phyloP scores from a whole-genome alignment of 2,329 filamentous ascomycete genomes.

The Gnomoniopsis smithogilvyi region DNA sequence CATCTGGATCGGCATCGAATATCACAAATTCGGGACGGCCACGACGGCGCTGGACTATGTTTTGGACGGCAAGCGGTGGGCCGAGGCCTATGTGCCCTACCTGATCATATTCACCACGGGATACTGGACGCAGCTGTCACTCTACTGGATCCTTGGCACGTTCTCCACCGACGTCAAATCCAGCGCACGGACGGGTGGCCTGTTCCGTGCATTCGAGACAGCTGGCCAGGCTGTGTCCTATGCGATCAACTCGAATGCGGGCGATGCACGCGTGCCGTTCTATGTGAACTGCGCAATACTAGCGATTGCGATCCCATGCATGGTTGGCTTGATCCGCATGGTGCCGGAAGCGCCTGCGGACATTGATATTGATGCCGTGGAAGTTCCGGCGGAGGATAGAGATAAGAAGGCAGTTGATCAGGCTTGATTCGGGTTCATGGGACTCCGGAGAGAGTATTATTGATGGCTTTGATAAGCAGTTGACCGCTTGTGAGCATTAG shows the following conservation, averaged over 20 bases:
- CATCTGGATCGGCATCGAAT: slow-evolving; percentile 27
- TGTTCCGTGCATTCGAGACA: slow-evolving; percentile 27
- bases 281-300: slow-evolving; percentile 16
- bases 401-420: slow-evolving; percentile 3
- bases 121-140: slow-evolving; percentile 17
- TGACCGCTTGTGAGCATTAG: not conserved
- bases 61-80: slow-evolving; percentile 11
- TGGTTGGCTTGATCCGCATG: slow-evolving; percentile 11
- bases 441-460: no score
- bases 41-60: slow-evolving; percentile 9
- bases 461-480: not conserved
- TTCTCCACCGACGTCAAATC: slow-evolving; percentile 32
- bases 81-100: slow-evolving; percentile 16
- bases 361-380: slow-evolving; percentile 13
- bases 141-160: slow-evolving; percentile 36
- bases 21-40: slow-evolving; percentile 6
- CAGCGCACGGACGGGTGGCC: slow-evolving; percentile 27
- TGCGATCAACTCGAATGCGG: slow-evolving; percentile 25
- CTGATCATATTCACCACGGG: slow-evolving; percentile 19
- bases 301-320: slow-evolving; percentile 12
- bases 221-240: slow-evolving; percentile 30
- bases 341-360: slow-evolving; percentile 13
- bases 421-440: not conserved
- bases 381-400: not conserved
- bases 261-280: slow-evolving; percentile 11